phyloP scores from a whole-genome alignment of 2,329 filamentous ascomycete species.

The Aureobasidium zeae region DNA sequence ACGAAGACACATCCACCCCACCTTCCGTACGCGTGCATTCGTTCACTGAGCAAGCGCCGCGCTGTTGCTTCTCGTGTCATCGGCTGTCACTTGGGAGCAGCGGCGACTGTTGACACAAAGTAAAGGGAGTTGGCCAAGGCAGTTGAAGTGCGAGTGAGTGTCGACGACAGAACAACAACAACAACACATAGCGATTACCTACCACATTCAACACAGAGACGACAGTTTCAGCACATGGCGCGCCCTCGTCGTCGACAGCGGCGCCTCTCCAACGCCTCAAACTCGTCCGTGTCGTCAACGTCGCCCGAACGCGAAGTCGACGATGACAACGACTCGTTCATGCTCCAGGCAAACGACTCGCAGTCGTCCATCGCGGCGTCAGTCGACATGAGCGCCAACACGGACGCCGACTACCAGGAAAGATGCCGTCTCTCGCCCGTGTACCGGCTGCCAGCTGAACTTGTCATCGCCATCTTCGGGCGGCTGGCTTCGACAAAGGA shows the following conservation, averaged over 20 bases:
- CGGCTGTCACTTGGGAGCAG: too few species aligned
- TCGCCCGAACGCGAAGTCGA: conserved; percentile 69
- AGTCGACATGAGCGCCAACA: conserved; percentile 58
- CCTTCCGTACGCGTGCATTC: too few species aligned
- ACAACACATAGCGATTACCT: too few species aligned
- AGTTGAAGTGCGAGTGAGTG: too few species aligned
- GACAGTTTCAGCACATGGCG: too few species aligned
- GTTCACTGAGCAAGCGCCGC: too few species aligned
- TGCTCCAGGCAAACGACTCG: conserved; percentile 74
- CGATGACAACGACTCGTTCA: conserved; percentile 90
- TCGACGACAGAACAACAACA: background rate
- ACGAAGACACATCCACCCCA: too few species aligned
- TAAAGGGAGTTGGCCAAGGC: too few species aligned
- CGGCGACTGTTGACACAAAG: too few species aligned
- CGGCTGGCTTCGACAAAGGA: conserved; percentile 66
- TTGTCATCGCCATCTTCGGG: conserved; percentile 85
- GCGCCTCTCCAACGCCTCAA: conserved; percentile 25
- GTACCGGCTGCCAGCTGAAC: conserved; percentile 79
- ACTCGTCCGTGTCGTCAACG: conserved; percentile 57
- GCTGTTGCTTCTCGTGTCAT: too few species aligned
- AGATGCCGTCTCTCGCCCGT: conserved; percentile 66
- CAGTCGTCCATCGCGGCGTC: conserved; percentile 81
- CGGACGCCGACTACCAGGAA: conserved; percentile 41
- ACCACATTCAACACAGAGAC: too few species aligned
- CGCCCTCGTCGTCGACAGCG: conserved; percentile 17